A percentile compares a stretch with the other conserved stretches of the same genome.
Conservation (phyloP, 73 alveolate species). For the Strombidium stylifer region DNA sequence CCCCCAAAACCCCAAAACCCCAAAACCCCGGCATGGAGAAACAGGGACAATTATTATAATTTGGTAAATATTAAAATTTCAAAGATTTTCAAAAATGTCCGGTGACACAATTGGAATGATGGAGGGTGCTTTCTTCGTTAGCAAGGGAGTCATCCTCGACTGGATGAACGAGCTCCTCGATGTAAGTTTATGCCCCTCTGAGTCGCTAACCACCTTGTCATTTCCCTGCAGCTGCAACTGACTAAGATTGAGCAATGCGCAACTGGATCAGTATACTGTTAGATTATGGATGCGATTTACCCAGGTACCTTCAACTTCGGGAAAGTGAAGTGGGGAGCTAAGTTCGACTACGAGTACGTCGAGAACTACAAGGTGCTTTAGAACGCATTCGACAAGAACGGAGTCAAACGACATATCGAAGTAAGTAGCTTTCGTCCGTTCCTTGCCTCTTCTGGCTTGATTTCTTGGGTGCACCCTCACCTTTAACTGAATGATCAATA, state of each 20-base stretch:
- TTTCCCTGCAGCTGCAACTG: conserved; percentile 14
- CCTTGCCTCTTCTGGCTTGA: no score
- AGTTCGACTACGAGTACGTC: conserved; percentile 90
- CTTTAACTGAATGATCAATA: no score
- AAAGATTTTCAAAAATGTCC: conserved; percentile 27
- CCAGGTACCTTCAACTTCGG: conserved; percentile 82
- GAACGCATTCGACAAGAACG: conserved; percentile 79
- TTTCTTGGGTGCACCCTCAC: no score
- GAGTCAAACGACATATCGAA: conserved; percentile 81
- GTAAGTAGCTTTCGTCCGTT: no score
- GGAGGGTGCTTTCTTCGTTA: conserved; percentile 93
- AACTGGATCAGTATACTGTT: conserved; percentile 89
- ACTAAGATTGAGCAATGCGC: conserved; percentile 84
- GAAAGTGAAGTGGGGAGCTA: conserved; percentile 92
- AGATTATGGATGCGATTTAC: conserved; percentile 84
- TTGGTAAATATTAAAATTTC: background rate
- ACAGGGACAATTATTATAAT: background rate
- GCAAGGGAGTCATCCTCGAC: conserved; percentile 76
- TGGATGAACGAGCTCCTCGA: conserved; percentile 78
- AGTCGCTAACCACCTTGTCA: no score
- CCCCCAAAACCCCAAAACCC: background rate
- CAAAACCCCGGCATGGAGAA: background rate
- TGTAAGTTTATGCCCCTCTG: conserved; percentile 9
- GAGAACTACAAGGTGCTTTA: conserved; percentile 87
- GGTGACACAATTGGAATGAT: conserved; percentile 77